Conservation (phyloP, 2,329 filamentous ascomycete species). For the Huntiella abstrusa region DNA sequence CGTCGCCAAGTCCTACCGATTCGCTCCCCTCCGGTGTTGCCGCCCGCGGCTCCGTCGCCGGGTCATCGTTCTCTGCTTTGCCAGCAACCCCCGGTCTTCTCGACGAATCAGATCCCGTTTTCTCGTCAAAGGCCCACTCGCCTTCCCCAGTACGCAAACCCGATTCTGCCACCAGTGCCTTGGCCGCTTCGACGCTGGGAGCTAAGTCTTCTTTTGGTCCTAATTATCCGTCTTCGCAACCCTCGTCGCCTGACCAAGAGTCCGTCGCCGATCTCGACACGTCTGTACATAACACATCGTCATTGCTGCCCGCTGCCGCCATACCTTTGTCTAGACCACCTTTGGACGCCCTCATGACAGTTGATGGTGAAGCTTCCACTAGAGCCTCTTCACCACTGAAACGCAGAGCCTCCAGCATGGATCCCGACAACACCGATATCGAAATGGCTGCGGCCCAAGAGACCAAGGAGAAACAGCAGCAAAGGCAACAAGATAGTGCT, state of each 20-base stretch:
- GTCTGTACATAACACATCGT: slow-evolving; percentile 29
- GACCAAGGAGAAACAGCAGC: slow-evolving; percentile 7
- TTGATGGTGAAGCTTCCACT: slow-evolving; percentile 34
- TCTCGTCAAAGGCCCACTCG: slow-evolving; percentile 5
- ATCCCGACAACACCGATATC: slow-evolving; percentile 24
- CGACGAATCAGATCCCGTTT: slow-evolving; percentile 3
- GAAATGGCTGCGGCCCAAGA: slow-evolving; percentile 12
- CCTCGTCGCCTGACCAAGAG: slow-evolving; percentile 34
- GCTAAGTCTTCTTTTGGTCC: slow-evolving; percentile 15
- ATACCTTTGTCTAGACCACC: slow-evolving; percentile 17
- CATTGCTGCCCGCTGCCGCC: slow-evolving; percentile 22
- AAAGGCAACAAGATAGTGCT: not conserved
- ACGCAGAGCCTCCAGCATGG: slow-evolving; percentile 43
- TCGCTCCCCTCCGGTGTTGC: slow-evolving; percentile 17
- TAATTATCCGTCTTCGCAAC: slow-evolving; percentile 29
- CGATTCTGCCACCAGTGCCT: not conserved
- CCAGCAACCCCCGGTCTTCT: not conserved
- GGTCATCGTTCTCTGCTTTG: not conserved
- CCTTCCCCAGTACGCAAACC: slow-evolving; percentile 2
- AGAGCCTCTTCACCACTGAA: slow-evolving; percentile 47
- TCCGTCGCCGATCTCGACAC: slow-evolving; percentile 36
- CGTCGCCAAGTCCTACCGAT: slow-evolving; percentile 21
- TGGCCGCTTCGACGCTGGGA: not conserved
- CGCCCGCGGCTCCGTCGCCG: slow-evolving; percentile 1
- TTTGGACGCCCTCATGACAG: slow-evolving; percentile 20